phyloP scores from a whole-genome alignment of 2,329 filamentous ascomycete genomes.

The Trichoderma sp. region DNA sequence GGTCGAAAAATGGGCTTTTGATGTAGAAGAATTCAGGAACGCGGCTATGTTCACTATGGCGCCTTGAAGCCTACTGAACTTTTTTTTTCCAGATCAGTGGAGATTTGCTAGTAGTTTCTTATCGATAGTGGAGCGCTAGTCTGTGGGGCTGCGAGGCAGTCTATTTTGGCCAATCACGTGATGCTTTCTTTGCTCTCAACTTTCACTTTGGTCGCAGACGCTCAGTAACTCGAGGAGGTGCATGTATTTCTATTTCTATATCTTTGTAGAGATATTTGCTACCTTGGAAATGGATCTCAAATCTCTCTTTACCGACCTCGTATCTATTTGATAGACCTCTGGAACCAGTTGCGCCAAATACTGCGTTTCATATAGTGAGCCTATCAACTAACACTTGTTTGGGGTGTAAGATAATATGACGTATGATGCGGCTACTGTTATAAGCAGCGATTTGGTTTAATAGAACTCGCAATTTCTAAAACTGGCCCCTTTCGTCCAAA shows the following conservation, averaged over 20 bases:
- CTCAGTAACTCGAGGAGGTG: neutral
- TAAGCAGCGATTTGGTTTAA: neutral
- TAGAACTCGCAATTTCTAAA: neutral
- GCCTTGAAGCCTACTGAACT: constrained; percentile 38
- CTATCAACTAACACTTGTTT: neutral
- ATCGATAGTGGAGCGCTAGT: constrained; percentile 40
- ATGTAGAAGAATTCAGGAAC: constrained; percentile 30
- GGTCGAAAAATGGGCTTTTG: neutral
- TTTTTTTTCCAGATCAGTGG: constrained; percentile 36
- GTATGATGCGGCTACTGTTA: neutral
- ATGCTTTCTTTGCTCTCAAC: neutral
- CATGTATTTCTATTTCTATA: neutral
- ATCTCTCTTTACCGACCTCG: no score
- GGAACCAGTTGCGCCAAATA: no score
- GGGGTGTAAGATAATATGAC: neutral
- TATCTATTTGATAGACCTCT: no score
- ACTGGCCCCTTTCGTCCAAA: neutral
- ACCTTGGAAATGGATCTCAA: no score
- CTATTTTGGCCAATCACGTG: neutral
- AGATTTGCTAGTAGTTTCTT: constrained; percentile 34
- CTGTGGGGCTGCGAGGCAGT: neutral
- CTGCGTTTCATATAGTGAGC: no score
- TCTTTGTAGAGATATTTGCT: neutral
- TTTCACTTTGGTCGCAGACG: neutral
- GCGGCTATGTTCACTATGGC: constrained; percentile 32